phyloP scores from a whole-genome alignment of 495 filamentous ascomycete genomes.

The Bryoglossum gracile region DNA sequence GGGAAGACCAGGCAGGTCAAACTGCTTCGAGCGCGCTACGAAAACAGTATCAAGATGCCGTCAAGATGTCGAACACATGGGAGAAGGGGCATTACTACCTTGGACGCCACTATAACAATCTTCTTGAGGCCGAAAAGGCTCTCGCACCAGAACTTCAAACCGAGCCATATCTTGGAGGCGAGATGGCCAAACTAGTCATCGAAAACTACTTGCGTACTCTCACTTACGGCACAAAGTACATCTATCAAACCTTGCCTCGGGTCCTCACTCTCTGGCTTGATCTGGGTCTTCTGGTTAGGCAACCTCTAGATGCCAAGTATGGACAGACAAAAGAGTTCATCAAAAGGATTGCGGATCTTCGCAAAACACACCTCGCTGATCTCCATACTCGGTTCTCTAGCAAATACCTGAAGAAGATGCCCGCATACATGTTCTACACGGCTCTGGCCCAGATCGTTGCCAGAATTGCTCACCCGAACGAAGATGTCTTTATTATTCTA shows the following conservation, averaged over 20 bases:
- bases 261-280: conserved; percentile 92
- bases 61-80: conserved; percentile 59
- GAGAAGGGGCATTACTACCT: conserved; percentile 97
- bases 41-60: conserved; percentile 68
- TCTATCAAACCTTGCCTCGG: conserved; percentile 86
- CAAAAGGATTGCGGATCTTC: conserved; percentile 23
- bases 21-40: conserved; percentile 73
- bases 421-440: conserved; percentile 87
- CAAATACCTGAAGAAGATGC: conserved; percentile 69
- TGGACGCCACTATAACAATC: conserved; percentile 94
- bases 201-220: conserved; percentile 89
- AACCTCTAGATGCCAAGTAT: conserved; percentile 57
- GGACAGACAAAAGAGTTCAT: conserved; percentile 53
- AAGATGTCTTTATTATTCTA: conserved; percentile 64
- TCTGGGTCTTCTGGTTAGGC: conserved; percentile 66
- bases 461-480: conserved; percentile 79
- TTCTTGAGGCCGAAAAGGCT: conserved; percentile 79
- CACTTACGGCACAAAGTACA: conserved; percentile 79
- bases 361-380: conserved; percentile 58
- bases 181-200: conserved; percentile 80
- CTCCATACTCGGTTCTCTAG: conserved; percentile 63
- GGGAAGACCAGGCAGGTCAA: conserved; percentile 88
- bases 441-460: conserved; percentile 88
- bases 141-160: conserved; percentile 59
- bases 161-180: conserved; percentile 57